A percentile compares a stretch with the other conserved stretches of the same genome.
Evolutionary conservation across 2,329 filamentous ascomycete species (phyloP).

Genomic region (Venturia oleaginea): DNA sequence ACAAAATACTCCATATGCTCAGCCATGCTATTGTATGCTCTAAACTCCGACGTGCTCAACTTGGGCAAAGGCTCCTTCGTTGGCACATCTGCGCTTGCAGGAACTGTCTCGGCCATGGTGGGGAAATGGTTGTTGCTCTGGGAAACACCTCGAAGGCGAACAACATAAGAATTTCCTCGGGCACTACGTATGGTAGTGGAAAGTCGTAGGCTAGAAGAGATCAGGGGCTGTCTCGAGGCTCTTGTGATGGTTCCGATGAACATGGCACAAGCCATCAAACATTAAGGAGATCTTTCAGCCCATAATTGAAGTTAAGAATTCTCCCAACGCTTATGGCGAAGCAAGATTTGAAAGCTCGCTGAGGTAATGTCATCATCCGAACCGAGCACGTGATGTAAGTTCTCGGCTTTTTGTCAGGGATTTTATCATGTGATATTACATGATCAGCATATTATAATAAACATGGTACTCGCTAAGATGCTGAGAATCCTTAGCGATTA

Average conservation of each 20-base stretch:
- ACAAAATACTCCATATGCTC: slow-evolving; percentile 68
- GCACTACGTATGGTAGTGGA: no score
- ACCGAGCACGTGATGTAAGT: neutral
- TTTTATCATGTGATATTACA: no score
- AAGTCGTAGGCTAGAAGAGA: neutral
- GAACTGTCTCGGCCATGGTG: neutral
- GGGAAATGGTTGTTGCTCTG: neutral
- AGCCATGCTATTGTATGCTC: slow-evolving; percentile 61
- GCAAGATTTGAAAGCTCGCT: neutral
- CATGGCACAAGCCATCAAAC: slow-evolving; percentile 2
- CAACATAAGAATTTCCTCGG: neutral
- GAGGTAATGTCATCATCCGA: neutral
- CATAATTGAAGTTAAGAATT: neutral
- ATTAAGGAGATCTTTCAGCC: neutral
- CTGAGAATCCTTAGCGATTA: no score
- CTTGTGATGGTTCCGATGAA: neutral
- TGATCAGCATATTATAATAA: no score
- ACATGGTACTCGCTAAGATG: no score
- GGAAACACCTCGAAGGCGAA: neutral
- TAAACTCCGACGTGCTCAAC: slow-evolving; percentile 58
- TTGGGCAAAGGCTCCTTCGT: slow-evolving; percentile 44
- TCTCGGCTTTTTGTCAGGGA: no score
- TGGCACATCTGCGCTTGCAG: neutral
- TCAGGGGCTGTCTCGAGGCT: neutral
- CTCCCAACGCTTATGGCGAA: neutral